phyloP scores from a whole-genome alignment of 768 basidiomycete genomes.

The Phlebiopsis gigantea region DNA sequence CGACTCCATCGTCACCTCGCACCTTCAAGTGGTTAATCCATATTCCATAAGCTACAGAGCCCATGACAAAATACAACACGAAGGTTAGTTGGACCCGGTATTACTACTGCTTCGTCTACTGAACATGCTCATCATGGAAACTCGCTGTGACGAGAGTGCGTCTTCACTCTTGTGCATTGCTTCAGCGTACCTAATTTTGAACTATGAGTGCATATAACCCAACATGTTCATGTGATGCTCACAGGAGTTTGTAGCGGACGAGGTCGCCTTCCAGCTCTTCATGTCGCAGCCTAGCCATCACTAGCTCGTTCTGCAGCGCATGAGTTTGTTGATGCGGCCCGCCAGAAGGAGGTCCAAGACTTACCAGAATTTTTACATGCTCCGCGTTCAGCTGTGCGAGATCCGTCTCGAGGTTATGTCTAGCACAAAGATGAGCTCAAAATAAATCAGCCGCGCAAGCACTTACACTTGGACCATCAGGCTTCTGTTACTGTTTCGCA shows the following conservation, averaged over 20 bases:
- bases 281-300: conserved; percentile 79
- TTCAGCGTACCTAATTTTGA: conserved; percentile 49
- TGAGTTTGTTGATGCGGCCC: not conserved
- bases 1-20: no score
- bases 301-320: conserved; percentile 77
- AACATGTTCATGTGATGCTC: conserved; percentile 26
- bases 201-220: not conserved
- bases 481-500: conserved; percentile 74
- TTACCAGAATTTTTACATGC: conserved; percentile 71
- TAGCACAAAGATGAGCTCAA: conserved; percentile 27
- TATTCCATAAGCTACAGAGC: not conserved
- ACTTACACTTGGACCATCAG: conserved; percentile 78
- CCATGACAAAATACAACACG: not conserved
- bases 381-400: conserved; percentile 78
- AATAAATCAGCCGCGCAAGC: not conserved
- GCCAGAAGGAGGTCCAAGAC: conserved; percentile 1
- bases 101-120: conserved; percentile 26
- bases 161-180: conserved; percentile 49
- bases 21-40: not conserved
- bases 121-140: conserved; percentile 25
- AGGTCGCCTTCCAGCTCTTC: conserved; percentile 94
- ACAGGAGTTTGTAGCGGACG: conserved; percentile 92
- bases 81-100: not conserved
- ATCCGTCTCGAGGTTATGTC: conserved; percentile 74
- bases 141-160: conserved; percentile 38